Percentiles rank a stretch among this genome's conserved stretches.
Conservation (phyloP, 345 rosid genomes). For the Salix viminalis region DNA sequence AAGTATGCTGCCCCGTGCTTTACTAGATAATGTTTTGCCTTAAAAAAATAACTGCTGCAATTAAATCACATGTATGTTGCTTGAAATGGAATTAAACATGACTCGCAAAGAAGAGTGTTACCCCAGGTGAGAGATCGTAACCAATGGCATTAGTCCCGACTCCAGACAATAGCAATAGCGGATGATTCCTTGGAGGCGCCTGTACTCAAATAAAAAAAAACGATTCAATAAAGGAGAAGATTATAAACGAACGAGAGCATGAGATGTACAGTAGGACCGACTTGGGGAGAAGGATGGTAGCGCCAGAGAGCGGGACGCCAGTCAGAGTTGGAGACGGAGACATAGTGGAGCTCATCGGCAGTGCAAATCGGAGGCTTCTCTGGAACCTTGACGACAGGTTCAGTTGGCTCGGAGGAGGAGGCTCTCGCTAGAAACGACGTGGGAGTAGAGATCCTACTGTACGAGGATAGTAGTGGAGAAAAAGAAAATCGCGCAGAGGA, state of each 20-base stretch:
- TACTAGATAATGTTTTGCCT: not conserved
- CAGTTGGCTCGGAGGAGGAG: constrained; percentile 26
- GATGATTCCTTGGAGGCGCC: constrained; percentile 82
- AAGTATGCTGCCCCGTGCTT: not conserved
- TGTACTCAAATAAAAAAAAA: constrained; percentile 12
- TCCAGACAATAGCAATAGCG: constrained; percentile 82
- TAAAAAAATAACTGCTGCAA: not conserved
- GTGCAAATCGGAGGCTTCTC: constrained; percentile 71
- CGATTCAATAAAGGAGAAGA: not conserved
- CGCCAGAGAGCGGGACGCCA: constrained; percentile 96
- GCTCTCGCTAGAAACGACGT: constrained; percentile 23
- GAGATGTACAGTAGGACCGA: not conserved
- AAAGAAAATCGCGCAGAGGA: constrained; percentile 7
- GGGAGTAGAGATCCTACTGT: not conserved
- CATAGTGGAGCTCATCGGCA: constrained; percentile 92
- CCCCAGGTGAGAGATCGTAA: constrained; percentile 85
- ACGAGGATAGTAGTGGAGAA: not conserved
- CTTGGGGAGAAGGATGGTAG: constrained; percentile 53
- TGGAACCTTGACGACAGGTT: constrained; percentile 20
- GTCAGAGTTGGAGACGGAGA: constrained; percentile 56
- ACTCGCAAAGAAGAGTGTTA: constrained; percentile 17
- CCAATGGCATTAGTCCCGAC: constrained; percentile 96
- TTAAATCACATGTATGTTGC: not conserved
- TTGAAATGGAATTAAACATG: not conserved
- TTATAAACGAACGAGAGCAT: not conserved